Evolutionary conservation across 2,329 filamentous ascomycete species (phyloP).

Genomic region (Cercospora nicotianae): DNA sequence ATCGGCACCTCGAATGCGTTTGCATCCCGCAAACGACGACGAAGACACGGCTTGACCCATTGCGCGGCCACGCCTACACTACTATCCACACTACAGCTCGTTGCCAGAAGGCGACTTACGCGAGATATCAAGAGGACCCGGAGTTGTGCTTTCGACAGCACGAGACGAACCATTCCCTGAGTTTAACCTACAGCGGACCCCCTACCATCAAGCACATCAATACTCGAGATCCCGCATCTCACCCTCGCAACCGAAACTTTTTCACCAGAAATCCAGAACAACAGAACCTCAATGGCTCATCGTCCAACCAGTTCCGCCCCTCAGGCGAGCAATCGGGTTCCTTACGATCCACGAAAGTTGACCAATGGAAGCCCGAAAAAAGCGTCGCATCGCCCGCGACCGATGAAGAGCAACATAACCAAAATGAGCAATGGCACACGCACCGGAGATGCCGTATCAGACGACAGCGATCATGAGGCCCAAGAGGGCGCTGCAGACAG

Average conservation of each 20-base stretch:
- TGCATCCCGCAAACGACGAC: constrained; percentile 28
- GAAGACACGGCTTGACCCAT: constrained; percentile 30
- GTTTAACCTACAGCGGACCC: not conserved
- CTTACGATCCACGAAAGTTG: constrained; percentile 24
- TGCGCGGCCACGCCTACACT: constrained; percentile 23
- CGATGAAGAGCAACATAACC: constrained; percentile 21
- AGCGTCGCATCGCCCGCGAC: constrained; percentile 11
- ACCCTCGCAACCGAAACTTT: not conserved
- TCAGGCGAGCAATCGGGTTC: constrained; percentile 10
- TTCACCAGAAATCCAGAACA: not conserved
- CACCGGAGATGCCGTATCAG: constrained; percentile 26
- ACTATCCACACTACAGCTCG: constrained; percentile 26
- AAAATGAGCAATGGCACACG: constrained; percentile 16
- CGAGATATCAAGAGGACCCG: constrained; percentile 16
- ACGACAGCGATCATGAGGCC: constrained; percentile 29
- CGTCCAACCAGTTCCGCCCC: constrained; percentile 11
- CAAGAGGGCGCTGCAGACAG: constrained; percentile 15
- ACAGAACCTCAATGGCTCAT: constrained; percentile 18
- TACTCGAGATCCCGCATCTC: not conserved
- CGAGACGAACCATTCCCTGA: not conserved
- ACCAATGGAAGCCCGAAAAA: constrained; percentile 20
- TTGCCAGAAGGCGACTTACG: constrained; percentile 34
- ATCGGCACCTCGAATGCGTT: constrained; percentile 22
- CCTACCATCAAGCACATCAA: not conserved
- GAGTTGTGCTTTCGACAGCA: not conserved